Evolutionary conservation across 306 rosid species (phyloP).

Genomic region (Quercus ilex): DNA sequence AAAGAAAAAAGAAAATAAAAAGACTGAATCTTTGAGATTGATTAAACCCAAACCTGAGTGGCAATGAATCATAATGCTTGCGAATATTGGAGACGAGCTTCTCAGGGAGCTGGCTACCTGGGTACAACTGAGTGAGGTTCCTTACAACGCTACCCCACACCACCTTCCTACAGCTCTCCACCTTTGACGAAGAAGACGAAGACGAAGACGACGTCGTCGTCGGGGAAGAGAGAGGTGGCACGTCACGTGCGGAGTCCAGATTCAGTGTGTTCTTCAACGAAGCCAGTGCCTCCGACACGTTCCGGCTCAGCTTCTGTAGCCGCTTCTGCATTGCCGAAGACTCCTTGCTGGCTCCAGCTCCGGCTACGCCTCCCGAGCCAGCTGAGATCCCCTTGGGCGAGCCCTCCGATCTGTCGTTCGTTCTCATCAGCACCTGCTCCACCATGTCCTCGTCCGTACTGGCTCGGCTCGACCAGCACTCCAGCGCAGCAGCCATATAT

Average conservation of each 20-base stretch:
- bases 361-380: background rate
- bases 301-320: constrained; percentile 66
- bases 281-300: constrained; percentile 74
- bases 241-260: constrained; percentile 53
- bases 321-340: constrained; percentile 76
- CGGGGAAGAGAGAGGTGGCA: constrained; percentile 30
- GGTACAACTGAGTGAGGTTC: constrained; percentile 75
- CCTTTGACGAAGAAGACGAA: constrained; percentile 32
- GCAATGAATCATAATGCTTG: constrained; percentile 83
- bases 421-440: constrained; percentile 72
- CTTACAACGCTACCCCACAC: constrained; percentile 82
- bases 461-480: constrained; percentile 87
- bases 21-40: background rate
- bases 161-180: constrained; percentile 51
- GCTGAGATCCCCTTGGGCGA: constrained; percentile 31
- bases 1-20: background rate
- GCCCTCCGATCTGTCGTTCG: constrained; percentile 64
- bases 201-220: constrained; percentile 8
- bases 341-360: constrained; percentile 20
- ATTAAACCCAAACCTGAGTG: constrained; percentile 58
- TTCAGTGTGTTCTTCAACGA: constrained; percentile 72
- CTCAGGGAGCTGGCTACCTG: constrained; percentile 91
- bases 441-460: constrained; percentile 65
- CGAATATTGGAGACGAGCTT: constrained; percentile 81
- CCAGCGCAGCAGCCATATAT: constrained; percentile 80